Base-by-base conservation (phyloP, 2,329 filamentous ascomycete genomes). In the Diplodia corticola region DNA sequence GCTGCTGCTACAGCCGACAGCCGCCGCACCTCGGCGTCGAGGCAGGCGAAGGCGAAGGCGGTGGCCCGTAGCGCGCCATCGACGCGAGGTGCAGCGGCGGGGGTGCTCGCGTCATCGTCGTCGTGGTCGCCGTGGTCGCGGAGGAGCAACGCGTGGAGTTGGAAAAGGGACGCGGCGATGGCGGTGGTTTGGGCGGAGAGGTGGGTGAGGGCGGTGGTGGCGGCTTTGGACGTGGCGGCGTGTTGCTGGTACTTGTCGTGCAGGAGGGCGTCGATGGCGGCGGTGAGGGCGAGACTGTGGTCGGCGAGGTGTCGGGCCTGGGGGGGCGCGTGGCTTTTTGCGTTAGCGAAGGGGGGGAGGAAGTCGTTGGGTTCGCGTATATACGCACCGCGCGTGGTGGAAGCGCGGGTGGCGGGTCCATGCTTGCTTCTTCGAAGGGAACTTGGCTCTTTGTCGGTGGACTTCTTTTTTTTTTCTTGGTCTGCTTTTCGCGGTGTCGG, bases 101-200 rank as follows among this genome's bases (percentile, higher is more conserved):
- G 13, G 37, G 15, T 7, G 35, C 13, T 7, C 15, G 6, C 28
- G 68, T 65, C 24, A 30, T 13, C 22, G 24, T 4, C 20, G 40
- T 4, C 17, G 17, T 6, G 26, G 7, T 70, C 69, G 63, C 4
- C 40, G 15, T 70, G 69, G 63, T 73, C 71, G 64, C 71, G 69
- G 12, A 74, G 69, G 4, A 76, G 53, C 1, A 76, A 68, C 50
- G 63, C 71, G 57, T 76, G 73, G 4, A 76, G 66, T 63, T 76
- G 75, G 2, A 70, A 70, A 0, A 77, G 64, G 6, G 73, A 75
- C 4, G 75, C 74, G 0, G 73, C 73, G 10, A 76, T 71, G 26
- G 76, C 71, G 69, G 73, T 74, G 6, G 72, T 72, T 60, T 77
- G 75, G 13, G 73, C 71, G 60, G 74, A 76, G 44, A 76, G 24